These are phyloP conservation scores for Pichia sp. DNA, from an alignment of 1,139 yeast genomes.

Conservation along the genomic window DNA sequence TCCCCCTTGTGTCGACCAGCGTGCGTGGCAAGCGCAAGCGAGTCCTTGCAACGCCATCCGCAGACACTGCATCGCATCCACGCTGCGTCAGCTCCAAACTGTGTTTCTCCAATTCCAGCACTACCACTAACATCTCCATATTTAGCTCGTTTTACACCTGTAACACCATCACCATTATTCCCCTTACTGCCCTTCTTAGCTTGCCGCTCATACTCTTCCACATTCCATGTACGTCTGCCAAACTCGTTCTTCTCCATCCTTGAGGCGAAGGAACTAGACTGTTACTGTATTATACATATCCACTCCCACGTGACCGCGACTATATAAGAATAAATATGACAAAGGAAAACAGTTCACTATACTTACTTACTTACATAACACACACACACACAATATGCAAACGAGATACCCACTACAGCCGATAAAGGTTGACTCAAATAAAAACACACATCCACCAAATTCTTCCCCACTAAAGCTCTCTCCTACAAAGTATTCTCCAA, in stretches of 20 bases:
- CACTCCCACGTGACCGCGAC: too few relatives aligned
- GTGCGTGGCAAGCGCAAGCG: slow-evolving; percentile 72
- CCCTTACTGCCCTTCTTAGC: neutral
- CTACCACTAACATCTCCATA: too few relatives aligned
- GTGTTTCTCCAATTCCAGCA: slow-evolving; percentile 21
- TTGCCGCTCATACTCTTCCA: slow-evolving; percentile 48
- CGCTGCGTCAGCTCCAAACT: slow-evolving; percentile 38
- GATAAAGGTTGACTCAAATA: too few relatives aligned
- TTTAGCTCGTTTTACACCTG: neutral
- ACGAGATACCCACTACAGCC: too few relatives aligned
- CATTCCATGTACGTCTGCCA: slow-evolving; percentile 67
- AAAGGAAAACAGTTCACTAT: too few relatives aligned
- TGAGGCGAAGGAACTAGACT: neutral
- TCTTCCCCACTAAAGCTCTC: too few relatives aligned
- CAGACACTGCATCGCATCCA: slow-evolving; percentile 82
- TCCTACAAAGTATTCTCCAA: neutral
- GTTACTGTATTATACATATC: too few relatives aligned
- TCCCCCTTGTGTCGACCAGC: slow-evolving; percentile 47
- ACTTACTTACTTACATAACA: too few relatives aligned
- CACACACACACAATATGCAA: too few relatives aligned
- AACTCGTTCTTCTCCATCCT: slow-evolving; percentile 13
- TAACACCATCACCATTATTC: neutral
- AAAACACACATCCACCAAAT: too few relatives aligned
- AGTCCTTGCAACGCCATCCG: slow-evolving; percentile 71
- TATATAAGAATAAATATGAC: too few relatives aligned